Percentiles rank a stretch among this genome's conserved stretches.
phyloP scores from a whole-genome alignment of 1,284 basidiomycete species.

The Ceratobasidium sp. region DNA sequence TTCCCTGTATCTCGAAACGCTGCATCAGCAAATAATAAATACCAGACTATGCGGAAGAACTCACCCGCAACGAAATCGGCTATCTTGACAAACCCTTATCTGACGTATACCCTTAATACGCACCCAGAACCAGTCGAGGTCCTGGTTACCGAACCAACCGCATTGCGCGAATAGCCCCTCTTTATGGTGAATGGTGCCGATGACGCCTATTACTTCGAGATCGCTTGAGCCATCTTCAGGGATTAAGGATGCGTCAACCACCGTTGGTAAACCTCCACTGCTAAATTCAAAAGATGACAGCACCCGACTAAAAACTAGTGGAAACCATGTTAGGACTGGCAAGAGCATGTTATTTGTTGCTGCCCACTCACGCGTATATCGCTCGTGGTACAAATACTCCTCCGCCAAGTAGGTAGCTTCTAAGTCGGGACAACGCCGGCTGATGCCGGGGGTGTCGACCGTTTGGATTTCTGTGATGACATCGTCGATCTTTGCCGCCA shows the following conservation, averaged over 20 bases:
- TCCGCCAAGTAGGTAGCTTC: too few relatives aligned
- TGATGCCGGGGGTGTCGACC: too few relatives aligned
- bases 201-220: conserved; percentile 7
- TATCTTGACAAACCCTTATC: background rate
- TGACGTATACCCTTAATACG: background rate
- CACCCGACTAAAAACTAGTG: conserved; percentile 15
- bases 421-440: too few relatives aligned
- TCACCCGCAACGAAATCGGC: conserved; percentile 11
- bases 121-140: conserved; percentile 30
- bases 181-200: conserved; percentile 20
- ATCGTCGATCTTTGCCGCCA: too few relatives aligned
- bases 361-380: too few relatives aligned
- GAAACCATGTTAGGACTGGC: too few relatives aligned
- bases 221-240: background rate
- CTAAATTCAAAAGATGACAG: conserved; percentile 13
- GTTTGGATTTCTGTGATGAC: too few relatives aligned
- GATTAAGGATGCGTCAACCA: background rate
- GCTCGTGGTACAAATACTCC: too few relatives aligned
- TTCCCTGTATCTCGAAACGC: background rate
- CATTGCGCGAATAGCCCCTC: conserved; percentile 38
- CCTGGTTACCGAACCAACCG: conserved; percentile 27
- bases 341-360: too few relatives aligned
- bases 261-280: background rate
- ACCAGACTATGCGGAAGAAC: background rate
- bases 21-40: background rate